Conservation (phyloP, 371 early-diverging fungal species). For the Blastocladiella emersonii region DNA sequence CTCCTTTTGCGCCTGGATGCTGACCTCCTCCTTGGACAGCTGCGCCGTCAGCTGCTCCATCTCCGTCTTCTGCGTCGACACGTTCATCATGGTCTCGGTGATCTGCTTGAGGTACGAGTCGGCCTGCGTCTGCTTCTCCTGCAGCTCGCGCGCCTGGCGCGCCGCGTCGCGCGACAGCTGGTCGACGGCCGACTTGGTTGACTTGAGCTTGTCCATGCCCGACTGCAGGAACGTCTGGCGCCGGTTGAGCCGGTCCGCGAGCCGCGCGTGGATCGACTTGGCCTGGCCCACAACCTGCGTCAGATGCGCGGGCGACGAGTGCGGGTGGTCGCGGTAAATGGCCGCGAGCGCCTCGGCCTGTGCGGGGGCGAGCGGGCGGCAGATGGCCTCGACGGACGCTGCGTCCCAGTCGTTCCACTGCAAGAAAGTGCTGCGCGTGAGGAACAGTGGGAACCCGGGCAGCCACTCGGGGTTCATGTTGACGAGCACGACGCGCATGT, state of each 20-base stretch:
- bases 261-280: not conserved
- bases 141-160: slow-evolving; percentile 21
- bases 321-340: not conserved
- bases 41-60: slow-evolving; percentile 26
- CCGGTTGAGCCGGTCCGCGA: slow-evolving; percentile 10
- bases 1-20: slow-evolving; percentile 21
- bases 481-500: not conserved
- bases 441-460: not conserved
- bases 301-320: not conserved
- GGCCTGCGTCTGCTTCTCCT: slow-evolving; percentile 31
- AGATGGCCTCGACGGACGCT: not conserved
- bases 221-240: slow-evolving; percentile 26
- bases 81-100: slow-evolving; percentile 32
- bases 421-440: not conserved
- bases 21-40: slow-evolving; percentile 27
- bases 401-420: not conserved
- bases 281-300: not conserved
- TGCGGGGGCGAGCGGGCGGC: not conserved
- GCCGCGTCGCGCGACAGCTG: slow-evolving; percentile 21
- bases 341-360: not conserved
- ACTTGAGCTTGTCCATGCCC: slow-evolving; percentile 28
- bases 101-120: slow-evolving; percentile 31
- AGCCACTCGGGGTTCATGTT: not conserved
- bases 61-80: slow-evolving; percentile 33
- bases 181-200: slow-evolving; percentile 31